Base-by-base conservation (phyloP, 2,329 filamentous ascomycete species). In the Diaporthe ampelina region DNA sequence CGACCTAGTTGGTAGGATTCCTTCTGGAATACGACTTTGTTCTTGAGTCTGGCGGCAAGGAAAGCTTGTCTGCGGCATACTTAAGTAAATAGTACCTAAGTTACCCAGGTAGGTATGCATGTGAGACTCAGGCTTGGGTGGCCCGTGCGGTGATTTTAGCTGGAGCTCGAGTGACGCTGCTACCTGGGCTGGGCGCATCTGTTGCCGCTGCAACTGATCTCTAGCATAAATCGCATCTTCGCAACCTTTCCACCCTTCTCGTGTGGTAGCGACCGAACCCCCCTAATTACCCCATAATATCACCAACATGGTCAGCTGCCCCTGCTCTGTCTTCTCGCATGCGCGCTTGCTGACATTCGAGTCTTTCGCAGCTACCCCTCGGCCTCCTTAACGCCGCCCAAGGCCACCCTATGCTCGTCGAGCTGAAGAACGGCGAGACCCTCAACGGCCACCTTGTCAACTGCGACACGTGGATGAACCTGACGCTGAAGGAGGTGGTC, bases 401-500 rank as follows among this genome's bases (percentile, higher is more conserved):
- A 88, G 97, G 97, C 89, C 95, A 98, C 83, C 96, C 97, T 5
- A 98, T 98, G 94, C 93, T 98, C 73, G 95, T 98, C 78, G 95
- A 98, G 88, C 93, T 98, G 78, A 98, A 98, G 89, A 97, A 96
- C 81, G 95, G 95, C 86, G 95, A 99, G 85, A 98, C 97, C 0
- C 90, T 99, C 76, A 99, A 98, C 86, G 97, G 97, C 77, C 95
- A 98, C 82, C 88, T 99, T 75, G 94, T 98, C 83, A 95, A 93
- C 84, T 99, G 96, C 91, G 97, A 99, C 84, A 99, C 96, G 65
- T 99, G 97, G 95, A 99, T 99, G 97, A 99, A 99, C 86, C 87
- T 99, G 79, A 98, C 96, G 2, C 86, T 99, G 78, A 97, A 97
- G 84, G 97, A 98, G 84, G 97, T 99, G 29, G 94, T 98, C 48